A percentile compares a stretch with the other conserved stretches of the same genome.
Conservation (phyloP, 768 basidiomycete genomes). For the Ramaria sp. region DNA sequence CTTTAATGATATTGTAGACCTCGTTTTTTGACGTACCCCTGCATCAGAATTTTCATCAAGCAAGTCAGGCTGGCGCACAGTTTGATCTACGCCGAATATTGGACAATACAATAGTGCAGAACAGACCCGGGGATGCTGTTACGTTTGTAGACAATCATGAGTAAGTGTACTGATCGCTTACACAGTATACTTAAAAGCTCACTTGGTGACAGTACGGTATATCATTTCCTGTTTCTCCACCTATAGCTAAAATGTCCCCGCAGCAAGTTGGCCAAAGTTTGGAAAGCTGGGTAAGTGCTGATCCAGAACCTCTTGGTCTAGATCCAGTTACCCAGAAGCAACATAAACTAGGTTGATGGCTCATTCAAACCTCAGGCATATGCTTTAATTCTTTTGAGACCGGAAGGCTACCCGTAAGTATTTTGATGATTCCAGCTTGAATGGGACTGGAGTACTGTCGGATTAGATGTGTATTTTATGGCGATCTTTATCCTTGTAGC, state of each 20-base stretch:
- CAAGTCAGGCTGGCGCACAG: conserved; percentile 51
- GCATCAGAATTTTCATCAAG: conserved; percentile 72
- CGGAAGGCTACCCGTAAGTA: conserved; percentile 63
- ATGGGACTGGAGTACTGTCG: neutral
- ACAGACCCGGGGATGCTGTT: conserved; percentile 70
- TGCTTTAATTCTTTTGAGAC: conserved; percentile 63
- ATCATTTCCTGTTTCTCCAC: conserved; percentile 1
- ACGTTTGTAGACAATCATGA: conserved; percentile 90
- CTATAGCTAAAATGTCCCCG: conserved; percentile 2
- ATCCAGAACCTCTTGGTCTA: neutral
- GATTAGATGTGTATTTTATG: conserved; percentile 76
- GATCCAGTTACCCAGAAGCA: neutral
- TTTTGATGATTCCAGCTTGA: neutral
- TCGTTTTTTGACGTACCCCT: conserved; percentile 89
- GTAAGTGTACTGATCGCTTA: conserved; percentile 30
- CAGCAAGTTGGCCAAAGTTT: conserved; percentile 63
- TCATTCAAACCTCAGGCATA: conserved; percentile 79
- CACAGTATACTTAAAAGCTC: neutral
- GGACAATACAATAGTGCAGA: conserved; percentile 53
- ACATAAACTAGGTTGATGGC: conserved; percentile 39
- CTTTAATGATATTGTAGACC: conserved; percentile 33
- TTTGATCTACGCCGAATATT: conserved; percentile 75
- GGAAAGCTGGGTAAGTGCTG: conserved; percentile 65
- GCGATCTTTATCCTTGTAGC: conserved; percentile 67
- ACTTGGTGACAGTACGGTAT: conserved; percentile 1